Conservation (phyloP, 257 asterid species). For the Oldenlandia corymbosa region DNA sequence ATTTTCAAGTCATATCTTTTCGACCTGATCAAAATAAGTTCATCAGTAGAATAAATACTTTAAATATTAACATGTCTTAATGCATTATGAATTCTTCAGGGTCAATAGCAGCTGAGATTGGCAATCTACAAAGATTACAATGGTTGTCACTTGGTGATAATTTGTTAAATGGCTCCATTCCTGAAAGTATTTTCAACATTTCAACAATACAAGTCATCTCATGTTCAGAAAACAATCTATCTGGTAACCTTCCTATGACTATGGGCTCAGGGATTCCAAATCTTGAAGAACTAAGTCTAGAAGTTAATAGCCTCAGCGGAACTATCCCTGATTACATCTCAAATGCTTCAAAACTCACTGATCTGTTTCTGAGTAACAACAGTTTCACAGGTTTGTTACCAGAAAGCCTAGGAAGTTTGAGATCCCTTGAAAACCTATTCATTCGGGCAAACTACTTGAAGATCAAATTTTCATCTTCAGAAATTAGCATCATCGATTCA, state of each 20-base stretch:
- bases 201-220: slow-evolving; percentile 17
- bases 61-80: not conserved
- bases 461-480: not conserved
- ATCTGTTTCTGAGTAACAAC: not conserved
- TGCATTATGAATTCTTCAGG: slow-evolving; percentile 10
- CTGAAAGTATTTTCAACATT: slow-evolving; percentile 28
- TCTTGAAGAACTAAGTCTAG: not conserved
- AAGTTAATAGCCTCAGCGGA: not conserved
- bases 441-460: slow-evolving; percentile 10
- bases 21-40: not conserved
- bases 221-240: not conserved
- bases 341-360: slow-evolving; percentile 20
- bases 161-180: slow-evolving; percentile 18
- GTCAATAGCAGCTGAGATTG: slow-evolving; percentile 23
- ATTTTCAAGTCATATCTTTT: too few species aligned
- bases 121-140: slow-evolving; percentile 21
- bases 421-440: not conserved
- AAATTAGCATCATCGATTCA: not conserved
- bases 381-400: slow-evolving; percentile 23
- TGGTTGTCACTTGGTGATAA: not conserved
- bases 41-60: not conserved
- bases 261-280: not conserved
- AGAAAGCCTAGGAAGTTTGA: slow-evolving; percentile 13
- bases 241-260: slow-evolving; percentile 9
- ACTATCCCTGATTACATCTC: slow-evolving; percentile 22